Conservation (phyloP, 768 basidiomycete genomes). For the Strobilomyces dryophilus region DNA sequence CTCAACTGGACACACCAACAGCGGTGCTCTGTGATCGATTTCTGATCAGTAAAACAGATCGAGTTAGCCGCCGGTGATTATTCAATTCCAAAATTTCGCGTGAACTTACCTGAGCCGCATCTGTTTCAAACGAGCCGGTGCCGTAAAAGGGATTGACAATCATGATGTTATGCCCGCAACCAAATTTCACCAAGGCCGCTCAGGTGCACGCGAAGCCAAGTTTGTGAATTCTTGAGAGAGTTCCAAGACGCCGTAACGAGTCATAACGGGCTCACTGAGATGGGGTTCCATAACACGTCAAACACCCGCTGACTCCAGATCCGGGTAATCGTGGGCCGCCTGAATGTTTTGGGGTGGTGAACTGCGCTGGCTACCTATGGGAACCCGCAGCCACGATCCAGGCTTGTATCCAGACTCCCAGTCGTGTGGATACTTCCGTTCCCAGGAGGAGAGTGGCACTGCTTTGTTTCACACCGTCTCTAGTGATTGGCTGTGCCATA, state of each 20-base stretch:
- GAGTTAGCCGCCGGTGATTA: conserved; percentile 27
- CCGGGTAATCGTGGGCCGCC: conserved; percentile 4
- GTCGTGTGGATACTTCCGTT: conserved; percentile 15
- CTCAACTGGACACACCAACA: conserved; percentile 24
- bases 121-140: conserved; percentile 24
- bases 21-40: conserved; percentile 29
- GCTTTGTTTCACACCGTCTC: conserved; percentile 27
- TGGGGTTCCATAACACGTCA: conserved; percentile 14
- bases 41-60: conserved; percentile 27
- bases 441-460: conserved; percentile 15
- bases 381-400: conserved; percentile 7
- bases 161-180: conserved; percentile 19
- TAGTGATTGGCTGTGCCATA: conserved; percentile 26
- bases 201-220: conserved; percentile 6
- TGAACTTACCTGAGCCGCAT: conserved; percentile 8
- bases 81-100: conserved; percentile 26
- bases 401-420: conserved; percentile 10
- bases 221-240: conserved; percentile 9
- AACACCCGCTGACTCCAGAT: conserved; percentile 2
- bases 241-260: conserved; percentile 17
- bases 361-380: conserved; percentile 13
- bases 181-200: conserved; percentile 6
- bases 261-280: conserved; percentile 13
- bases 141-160: conserved; percentile 34
- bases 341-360: conserved; percentile 6